phyloP scores from a whole-genome alignment of 352 stramenopile species.

The Aphanomyces euteiches region DNA sequence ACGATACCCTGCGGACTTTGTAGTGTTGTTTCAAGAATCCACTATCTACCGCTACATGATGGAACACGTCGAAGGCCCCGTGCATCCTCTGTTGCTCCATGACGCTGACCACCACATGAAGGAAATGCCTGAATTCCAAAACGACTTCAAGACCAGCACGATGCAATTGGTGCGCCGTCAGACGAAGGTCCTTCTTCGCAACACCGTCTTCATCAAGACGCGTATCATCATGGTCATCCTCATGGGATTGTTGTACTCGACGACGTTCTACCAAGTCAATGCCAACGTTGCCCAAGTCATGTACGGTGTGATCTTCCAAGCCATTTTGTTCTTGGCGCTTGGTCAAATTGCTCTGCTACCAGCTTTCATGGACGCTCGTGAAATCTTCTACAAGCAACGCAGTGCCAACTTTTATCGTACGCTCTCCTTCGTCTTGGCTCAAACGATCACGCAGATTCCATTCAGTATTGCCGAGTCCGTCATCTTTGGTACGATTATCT shows the following conservation, averaged over 20 bases:
- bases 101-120: neutral
- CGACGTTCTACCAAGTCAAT: conserved; percentile 43
- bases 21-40: conserved; percentile 34
- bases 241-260: conserved; percentile 41
- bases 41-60: conserved; percentile 41
- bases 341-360: conserved; percentile 48
- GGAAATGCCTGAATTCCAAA: neutral
- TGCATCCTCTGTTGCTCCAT: neutral
- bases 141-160: conserved; percentile 25
- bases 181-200: conserved; percentile 47
- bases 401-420: conserved; percentile 50
- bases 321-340: conserved; percentile 49
- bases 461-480: conserved; percentile 42
- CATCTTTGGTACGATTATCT: conserved; percentile 52
- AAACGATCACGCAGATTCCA: conserved; percentile 20
- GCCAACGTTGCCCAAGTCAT: conserved; percentile 37
- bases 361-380: conserved; percentile 42
- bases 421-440: conserved; percentile 43
- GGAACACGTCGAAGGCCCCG: conserved; percentile 35
- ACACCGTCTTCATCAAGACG: conserved; percentile 40
- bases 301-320: conserved; percentile 71
- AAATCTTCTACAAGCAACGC: conserved; percentile 50
- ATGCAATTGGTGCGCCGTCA: conserved; percentile 42
- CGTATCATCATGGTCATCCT: conserved; percentile 41
- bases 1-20: conserved; percentile 3